Percentiles rank a stretch among this genome's conserved stretches.
Evolutionary conservation across 163 green algal species (phyloP).

Genomic region (Scenedesmus sp.): DNA sequence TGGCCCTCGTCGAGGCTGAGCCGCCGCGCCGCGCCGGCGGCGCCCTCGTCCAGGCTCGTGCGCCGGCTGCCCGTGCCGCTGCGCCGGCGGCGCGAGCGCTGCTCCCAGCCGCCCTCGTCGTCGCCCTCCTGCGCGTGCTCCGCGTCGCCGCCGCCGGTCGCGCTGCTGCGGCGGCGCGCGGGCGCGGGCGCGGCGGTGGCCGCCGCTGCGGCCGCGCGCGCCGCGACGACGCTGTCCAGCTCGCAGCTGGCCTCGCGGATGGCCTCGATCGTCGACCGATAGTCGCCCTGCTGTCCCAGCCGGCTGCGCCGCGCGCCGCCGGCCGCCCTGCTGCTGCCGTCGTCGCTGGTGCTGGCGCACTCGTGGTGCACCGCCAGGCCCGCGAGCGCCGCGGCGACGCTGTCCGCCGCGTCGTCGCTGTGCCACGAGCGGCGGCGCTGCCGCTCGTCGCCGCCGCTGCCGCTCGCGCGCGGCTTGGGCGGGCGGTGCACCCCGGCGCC

Average conservation of each 20-base stretch:
- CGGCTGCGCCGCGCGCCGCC: constrained; percentile 5
- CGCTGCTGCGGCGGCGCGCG: constrained; percentile 15
- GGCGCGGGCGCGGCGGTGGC: background rate
- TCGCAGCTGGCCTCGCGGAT: constrained; percentile 11
- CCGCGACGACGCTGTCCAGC: constrained; percentile 2
- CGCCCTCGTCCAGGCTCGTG: constrained; percentile 17
- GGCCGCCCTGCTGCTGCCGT: background rate
- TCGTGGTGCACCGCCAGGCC: background rate
- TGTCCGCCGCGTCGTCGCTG: constrained; percentile 9
- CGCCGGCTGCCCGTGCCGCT: constrained; percentile 30
- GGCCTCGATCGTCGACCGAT: background rate
- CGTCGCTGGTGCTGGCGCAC: constrained; percentile 16
- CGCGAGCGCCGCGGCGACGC: background rate
- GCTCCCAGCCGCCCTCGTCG: background rate
- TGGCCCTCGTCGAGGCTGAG: constrained; percentile 11
- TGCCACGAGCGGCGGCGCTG: constrained; percentile 34
- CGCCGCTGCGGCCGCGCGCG: no score
- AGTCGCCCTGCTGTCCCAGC: constrained; percentile 12
- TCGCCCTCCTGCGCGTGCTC: background rate
- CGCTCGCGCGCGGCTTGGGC: constrained; percentile 8
- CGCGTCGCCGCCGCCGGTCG: background rate
- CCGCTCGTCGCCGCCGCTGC: background rate
- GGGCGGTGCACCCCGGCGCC: constrained; percentile 3
- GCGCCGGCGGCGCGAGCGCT: background rate
- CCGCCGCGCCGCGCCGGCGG: background rate